phyloP scores from a whole-genome alignment of 768 basidiomycete species.

The Saitozyma podzolica region DNA sequence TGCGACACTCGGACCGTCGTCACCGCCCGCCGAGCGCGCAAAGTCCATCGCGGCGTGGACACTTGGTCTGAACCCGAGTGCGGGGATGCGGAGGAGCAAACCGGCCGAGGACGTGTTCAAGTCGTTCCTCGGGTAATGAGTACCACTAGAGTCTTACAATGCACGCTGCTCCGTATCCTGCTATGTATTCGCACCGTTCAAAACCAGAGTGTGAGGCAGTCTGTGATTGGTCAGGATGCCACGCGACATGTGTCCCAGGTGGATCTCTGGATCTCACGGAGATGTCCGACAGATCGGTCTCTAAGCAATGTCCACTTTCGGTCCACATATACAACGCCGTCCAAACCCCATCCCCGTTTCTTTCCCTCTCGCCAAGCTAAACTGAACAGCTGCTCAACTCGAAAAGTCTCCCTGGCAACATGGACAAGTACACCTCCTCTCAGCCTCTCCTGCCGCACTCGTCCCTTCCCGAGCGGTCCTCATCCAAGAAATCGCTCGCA shows the following conservation, averaged over 20 bases:
- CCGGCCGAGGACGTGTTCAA: conserved; percentile 13
- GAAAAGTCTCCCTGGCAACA: not conserved
- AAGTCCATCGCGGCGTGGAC: conserved; percentile 9
- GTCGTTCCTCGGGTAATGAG: conserved; percentile 5
- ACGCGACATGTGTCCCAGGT: too few species aligned
- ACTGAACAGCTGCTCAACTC: not conserved
- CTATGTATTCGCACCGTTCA: too few species aligned
- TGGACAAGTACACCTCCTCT: not conserved
- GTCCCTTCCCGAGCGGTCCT: conserved; percentile 2
- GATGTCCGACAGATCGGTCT: too few species aligned
- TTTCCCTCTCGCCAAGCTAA: not conserved
- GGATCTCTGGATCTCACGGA: too few species aligned
- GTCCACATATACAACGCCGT: too few species aligned
- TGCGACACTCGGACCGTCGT: not conserved
- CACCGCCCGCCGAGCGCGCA: conserved; percentile 7
- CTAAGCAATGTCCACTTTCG: too few species aligned
- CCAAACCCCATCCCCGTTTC: not conserved
- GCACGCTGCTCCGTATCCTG: too few species aligned
- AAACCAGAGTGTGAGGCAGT: too few species aligned
- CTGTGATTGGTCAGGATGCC: too few species aligned
- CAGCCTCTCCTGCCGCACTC: conserved; percentile 6
- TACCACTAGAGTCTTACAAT: too few species aligned
- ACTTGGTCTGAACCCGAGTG: conserved; percentile 10
- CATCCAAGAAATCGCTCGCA: conserved; percentile 9
- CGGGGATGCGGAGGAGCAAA: conserved; percentile 7